A percentile compares a stretch with the other conserved stretches of the same genome.
These are phyloP conservation scores for Diutina siamensis DNA, from an alignment of 1,139 yeast species.

Conservation along the genomic window DNA sequence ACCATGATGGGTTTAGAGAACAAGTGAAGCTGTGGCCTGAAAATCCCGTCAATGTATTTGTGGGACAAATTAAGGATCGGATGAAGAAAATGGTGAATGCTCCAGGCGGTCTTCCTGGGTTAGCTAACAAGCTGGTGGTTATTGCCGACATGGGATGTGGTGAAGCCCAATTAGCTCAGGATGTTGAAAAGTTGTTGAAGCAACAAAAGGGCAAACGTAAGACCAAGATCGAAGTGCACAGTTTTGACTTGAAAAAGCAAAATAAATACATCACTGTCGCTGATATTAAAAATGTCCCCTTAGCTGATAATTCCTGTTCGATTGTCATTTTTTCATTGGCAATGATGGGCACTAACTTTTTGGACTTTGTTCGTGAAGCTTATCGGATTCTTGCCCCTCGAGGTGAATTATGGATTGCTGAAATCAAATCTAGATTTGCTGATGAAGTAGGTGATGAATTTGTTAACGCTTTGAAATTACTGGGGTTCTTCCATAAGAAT, in stretches of 20 bases:
- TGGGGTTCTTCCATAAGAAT: constrained; percentile 79
- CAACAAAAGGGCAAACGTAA: constrained; percentile 17
- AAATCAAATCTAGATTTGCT: constrained; percentile 81
- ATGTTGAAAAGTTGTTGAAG: constrained; percentile 41
- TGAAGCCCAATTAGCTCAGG: constrained; percentile 76
- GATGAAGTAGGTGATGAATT: constrained; percentile 66
- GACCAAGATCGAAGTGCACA: constrained; percentile 52
- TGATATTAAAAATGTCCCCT: constrained; percentile 83
- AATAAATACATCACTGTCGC: constrained; percentile 90
- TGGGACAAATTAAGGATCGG: constrained; percentile 54
- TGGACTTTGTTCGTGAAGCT: constrained; percentile 87
- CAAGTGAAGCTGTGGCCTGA: constrained; percentile 98
- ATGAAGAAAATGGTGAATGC: constrained; percentile 65
- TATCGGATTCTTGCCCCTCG: constrained; percentile 75
- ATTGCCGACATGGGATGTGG: constrained; percentile 99
- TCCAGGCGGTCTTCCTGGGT: constrained; percentile 89
- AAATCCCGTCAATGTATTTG: constrained; percentile 88
- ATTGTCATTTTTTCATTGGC: constrained; percentile 88
- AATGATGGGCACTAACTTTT: constrained; percentile 92
- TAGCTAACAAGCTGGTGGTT: constrained; percentile 42
- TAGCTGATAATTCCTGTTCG: constrained; percentile 65
- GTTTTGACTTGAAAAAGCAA: constrained; percentile 81
- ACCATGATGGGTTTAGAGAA: constrained; percentile 87
- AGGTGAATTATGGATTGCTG: constrained; percentile 97
- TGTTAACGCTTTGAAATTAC: constrained; percentile 59